Evolutionary conservation across 2,329 filamentous ascomycete genomes (phyloP), one percentile per base, ranked within the genome.

Genomic region (Dactylellina cionopaga): DNA sequence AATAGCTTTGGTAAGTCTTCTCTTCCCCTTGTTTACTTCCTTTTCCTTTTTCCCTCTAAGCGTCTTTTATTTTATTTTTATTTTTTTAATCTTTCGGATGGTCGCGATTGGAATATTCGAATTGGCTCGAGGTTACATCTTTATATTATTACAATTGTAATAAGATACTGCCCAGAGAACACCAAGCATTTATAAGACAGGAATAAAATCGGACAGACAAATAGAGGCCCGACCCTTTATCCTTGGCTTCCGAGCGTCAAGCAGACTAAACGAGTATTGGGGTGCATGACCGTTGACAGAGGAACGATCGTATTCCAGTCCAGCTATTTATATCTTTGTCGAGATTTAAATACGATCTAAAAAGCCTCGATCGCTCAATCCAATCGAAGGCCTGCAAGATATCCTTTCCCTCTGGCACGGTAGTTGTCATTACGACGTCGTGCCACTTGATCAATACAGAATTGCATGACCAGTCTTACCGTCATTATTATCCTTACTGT

Each of bases 71-170:
- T 49, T 39, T 29, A 35, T 19, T 27, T 27, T 4, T 56, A 19
- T 51, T 47, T 22, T 17, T 68, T 25, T n/a, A n/a, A n/a, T n/a
- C n/a, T n/a, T n/a, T n/a, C n/a, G n/a, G n/a, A n/a, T n/a, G n/a
- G n/a, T n/a, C n/a, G n/a, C n/a, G n/a, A n/a, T n/a, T n/a, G n/a
- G n/a, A n/a, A n/a, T n/a, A n/a, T n/a, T n/a, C n/a, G n/a, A n/a
- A n/a, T n/a, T n/a, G n/a, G 47, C 31, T 59, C 59, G 52, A 68
- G 54, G 63, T 68, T 59, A 60, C 63, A 68, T 68, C 37, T 52
- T n/a, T n/a, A n/a, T n/a, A n/a, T n/a, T n/a, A n/a, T n/a, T n/a
- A n/a, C n/a, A n/a, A n/a, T n/a, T n/a, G n/a, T n/a, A n/a, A n/a
- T 29, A 41, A 52, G 33, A 25, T 31, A 31, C 37, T 52, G 54